phyloP scores from a whole-genome alignment of 352 stramenopile genomes.

The Globisporangium carolinianum region DNA sequence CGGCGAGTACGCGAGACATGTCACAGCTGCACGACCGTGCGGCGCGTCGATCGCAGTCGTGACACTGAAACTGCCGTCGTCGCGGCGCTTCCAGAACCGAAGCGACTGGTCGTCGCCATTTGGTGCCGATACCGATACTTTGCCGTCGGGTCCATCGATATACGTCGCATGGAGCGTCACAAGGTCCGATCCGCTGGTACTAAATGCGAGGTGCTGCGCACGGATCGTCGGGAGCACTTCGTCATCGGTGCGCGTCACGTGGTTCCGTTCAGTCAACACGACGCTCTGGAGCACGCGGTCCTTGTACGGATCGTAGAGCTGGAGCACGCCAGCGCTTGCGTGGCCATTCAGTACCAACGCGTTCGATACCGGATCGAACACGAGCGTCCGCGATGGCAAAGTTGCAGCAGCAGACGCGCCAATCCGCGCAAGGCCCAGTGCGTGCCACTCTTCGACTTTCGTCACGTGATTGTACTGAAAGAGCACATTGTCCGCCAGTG shows the following conservation, averaged over 20 bases:
- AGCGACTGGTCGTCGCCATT: constrained; percentile 50
- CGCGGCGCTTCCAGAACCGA: constrained; percentile 71
- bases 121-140: not conserved
- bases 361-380: constrained; percentile 55
- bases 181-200: constrained; percentile 34
- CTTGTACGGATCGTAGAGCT: constrained; percentile 80
- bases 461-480: constrained; percentile 84
- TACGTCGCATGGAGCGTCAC: constrained; percentile 51
- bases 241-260: constrained; percentile 72
- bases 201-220: constrained; percentile 51
- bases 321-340: constrained; percentile 51
- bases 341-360: constrained; percentile 59
- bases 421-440: constrained; percentile 50
- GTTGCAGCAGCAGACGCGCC: constrained; percentile 30
- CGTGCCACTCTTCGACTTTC: constrained; percentile 68
- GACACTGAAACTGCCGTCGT: constrained; percentile 71
- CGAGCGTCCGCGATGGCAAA: constrained; percentile 43
- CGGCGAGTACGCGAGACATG: constrained; percentile 48
- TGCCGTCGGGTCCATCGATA: constrained; percentile 10
- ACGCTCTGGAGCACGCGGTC: constrained; percentile 70
- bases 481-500: constrained; percentile 54
- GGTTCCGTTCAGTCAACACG: constrained; percentile 72
- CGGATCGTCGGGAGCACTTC: constrained; percentile 46
- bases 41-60: constrained; percentile 78
- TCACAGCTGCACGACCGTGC: constrained; percentile 48